phyloP scores from a whole-genome alignment of 768 basidiomycete genomes.

The Rhizopogon rudus region DNA sequence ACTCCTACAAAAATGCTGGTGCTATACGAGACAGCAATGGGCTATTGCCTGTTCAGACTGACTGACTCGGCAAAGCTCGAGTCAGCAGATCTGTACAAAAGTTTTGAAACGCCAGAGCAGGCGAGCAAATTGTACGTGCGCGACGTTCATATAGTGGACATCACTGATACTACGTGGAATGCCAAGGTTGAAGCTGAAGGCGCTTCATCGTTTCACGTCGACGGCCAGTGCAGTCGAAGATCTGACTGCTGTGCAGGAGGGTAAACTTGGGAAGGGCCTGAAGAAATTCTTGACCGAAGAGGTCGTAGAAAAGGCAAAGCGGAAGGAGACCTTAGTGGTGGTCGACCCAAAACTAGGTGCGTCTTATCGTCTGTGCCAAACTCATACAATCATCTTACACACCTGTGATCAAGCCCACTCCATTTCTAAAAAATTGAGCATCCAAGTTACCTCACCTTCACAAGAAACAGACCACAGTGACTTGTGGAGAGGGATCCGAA shows the following conservation, averaged over 20 bases:
- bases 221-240: slow-evolving; percentile 98
- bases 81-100: slow-evolving; percentile 82
- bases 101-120: slow-evolving; percentile 89
- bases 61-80: slow-evolving; percentile 84
- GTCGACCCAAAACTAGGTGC: slow-evolving; percentile 87
- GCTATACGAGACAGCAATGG: slow-evolving; percentile 92
- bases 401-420: slow-evolving; percentile 52
- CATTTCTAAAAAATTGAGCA: slow-evolving; percentile 91
- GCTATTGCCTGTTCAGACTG: slow-evolving; percentile 97
- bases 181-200: slow-evolving; percentile 84
- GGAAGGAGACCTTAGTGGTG: slow-evolving; percentile 80
- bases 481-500: slow-evolving; percentile 93
- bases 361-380: slow-evolving; percentile 21
- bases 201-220: slow-evolving; percentile 93
- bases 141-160: neutral
- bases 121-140: slow-evolving; percentile 84
- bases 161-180: slow-evolving; percentile 3
- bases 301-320: slow-evolving; percentile 85
- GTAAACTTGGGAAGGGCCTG: slow-evolving; percentile 88
- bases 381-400: slow-evolving; percentile 5
- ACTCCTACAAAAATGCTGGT: slow-evolving; percentile 69
- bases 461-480: slow-evolving; percentile 59
- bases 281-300: slow-evolving; percentile 91
- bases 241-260: slow-evolving; percentile 85
- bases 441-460: slow-evolving; percentile 69